Conservation (phyloP, 2,329 filamentous ascomycete species). For the Sporothrix luriei region DNA sequence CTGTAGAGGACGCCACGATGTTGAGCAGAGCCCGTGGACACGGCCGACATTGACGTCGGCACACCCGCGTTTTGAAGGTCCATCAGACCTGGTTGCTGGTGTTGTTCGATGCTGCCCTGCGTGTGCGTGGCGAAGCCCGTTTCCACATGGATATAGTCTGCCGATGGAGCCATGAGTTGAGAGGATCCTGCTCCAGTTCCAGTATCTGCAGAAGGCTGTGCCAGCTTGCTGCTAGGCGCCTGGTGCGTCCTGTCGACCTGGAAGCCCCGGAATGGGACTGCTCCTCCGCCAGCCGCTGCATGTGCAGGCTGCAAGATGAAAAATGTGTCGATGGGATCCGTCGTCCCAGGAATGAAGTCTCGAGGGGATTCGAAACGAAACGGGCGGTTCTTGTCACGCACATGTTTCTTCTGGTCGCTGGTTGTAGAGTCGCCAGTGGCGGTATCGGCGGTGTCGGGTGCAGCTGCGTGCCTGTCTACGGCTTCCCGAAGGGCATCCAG, state of each 20-base stretch:
- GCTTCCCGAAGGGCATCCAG: conserved; percentile 53
- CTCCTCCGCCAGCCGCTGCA: neutral
- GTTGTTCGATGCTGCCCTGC: neutral
- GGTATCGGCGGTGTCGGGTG: neutral
- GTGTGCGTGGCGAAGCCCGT: neutral
- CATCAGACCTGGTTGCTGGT: neutral
- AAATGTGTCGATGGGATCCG: conserved; percentile 39
- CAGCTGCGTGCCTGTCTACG: conserved; percentile 40
- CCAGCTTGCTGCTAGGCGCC: neutral
- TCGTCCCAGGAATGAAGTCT: conserved; percentile 8
- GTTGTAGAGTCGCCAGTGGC: neutral
- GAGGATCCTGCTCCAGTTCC: neutral
- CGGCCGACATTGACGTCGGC: neutral
- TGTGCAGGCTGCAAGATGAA: conserved; percentile 30
- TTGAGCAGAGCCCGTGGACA: neutral
- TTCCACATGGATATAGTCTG: neutral
- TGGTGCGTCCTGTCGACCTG: neutral
- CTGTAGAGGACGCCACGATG: neutral
- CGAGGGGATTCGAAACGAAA: conserved; percentile 36
- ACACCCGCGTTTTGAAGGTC: neutral
- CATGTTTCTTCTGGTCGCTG: conserved; percentile 28
- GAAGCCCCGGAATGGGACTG: neutral
- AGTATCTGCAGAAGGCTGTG: neutral
- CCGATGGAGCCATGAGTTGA: neutral
- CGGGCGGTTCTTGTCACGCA: conserved; percentile 17